Percentiles rank a stretch among this genome's conserved stretches.
Conservation (phyloP, 1,284 basidiomycete genomes). For the Moesziomyces antarcticus region DNA sequence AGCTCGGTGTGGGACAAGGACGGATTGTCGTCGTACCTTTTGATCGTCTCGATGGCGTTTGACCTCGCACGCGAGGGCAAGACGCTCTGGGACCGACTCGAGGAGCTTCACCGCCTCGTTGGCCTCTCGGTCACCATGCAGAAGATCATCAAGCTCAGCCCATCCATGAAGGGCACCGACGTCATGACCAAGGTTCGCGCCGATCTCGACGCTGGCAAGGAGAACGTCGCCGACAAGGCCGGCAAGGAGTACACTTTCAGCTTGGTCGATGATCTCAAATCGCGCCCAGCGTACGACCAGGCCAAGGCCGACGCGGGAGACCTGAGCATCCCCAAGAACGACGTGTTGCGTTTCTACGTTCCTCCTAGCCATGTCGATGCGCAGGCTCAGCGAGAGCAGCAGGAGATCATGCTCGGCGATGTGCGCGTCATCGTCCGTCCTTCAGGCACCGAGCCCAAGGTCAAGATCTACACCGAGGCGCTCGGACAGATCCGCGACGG, state of each 20-base stretch:
- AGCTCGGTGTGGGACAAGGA: conserved; percentile 62
- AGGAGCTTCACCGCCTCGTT: conserved; percentile 54
- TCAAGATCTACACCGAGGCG: conserved; percentile 60
- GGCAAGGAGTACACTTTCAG: conserved; percentile 30
- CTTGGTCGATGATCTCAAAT: conserved; percentile 52
- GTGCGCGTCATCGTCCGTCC: conserved; percentile 59
- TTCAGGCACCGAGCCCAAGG: conserved; percentile 59
- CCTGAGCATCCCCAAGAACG: conserved; percentile 55
- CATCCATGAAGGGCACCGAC: conserved; percentile 47
- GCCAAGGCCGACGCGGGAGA: conserved; percentile 46
- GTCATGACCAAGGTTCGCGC: conserved; percentile 54
- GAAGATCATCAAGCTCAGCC: conserved; percentile 56
- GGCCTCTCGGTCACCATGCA: conserved; percentile 56
- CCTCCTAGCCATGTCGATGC: conserved; percentile 27
- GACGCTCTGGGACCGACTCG: conserved; percentile 58
- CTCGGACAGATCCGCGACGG: conserved; percentile 44
- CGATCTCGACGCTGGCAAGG: conserved; percentile 38
- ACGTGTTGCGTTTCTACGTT: conserved; percentile 61
- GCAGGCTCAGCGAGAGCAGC: conserved; percentile 15
- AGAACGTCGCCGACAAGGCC: conserved; percentile 13
- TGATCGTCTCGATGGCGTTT: conserved; percentile 53
- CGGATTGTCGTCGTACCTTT: conserved; percentile 56
- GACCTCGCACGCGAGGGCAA: conserved; percentile 41
- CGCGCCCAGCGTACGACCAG: conserved; percentile 26
- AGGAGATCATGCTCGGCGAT: conserved; percentile 54